A percentile compares a stretch with the other conserved stretches of the same genome.
phyloP scores from a whole-genome alignment of 768 basidiomycete genomes.

The Mycena albidolilacea region DNA sequence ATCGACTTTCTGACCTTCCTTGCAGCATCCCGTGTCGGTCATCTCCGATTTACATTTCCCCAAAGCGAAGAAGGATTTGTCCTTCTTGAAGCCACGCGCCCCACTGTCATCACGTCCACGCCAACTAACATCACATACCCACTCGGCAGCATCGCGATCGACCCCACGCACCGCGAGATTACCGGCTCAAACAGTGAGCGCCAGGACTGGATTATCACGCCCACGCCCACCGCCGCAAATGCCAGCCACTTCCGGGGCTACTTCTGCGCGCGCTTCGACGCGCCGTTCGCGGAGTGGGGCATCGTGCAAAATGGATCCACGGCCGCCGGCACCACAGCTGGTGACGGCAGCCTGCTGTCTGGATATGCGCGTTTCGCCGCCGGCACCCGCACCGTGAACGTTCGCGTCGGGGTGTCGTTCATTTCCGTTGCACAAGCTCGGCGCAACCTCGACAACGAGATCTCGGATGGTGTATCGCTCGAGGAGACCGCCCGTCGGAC shows the following conservation, averaged over 20 bases:
- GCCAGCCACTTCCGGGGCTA: constrained; percentile 53
- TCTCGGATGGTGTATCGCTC: constrained; percentile 58
- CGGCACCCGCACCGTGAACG: constrained; percentile 52
- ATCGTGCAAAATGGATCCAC: constrained; percentile 56
- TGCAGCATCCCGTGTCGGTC: constrained; percentile 74
- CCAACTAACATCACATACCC: constrained; percentile 57
- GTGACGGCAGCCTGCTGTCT: constrained; percentile 56
- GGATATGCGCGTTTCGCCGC: constrained; percentile 59
- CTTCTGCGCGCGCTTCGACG: constrained; percentile 64
- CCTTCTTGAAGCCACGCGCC: constrained; percentile 70
- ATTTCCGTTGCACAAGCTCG: constrained; percentile 72
- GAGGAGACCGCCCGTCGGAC: constrained; percentile 61
- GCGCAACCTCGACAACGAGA: constrained; percentile 61
- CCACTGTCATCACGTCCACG: constrained; percentile 62
- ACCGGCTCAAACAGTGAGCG: constrained; percentile 72
- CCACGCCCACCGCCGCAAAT: constrained; percentile 51
- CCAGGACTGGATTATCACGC: constrained; percentile 72
- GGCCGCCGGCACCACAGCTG: constrained; percentile 41
- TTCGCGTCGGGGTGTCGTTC: constrained; percentile 73
- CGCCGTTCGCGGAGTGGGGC: constrained; percentile 61
- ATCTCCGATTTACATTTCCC: constrained; percentile 72
- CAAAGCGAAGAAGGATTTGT: constrained; percentile 55
- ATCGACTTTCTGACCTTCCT: not conserved
- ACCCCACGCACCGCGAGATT: constrained; percentile 61
- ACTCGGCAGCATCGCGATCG: constrained; percentile 61